Evolutionary conservation across 139 green algal species (phyloP), one percentile per base, ranked within the genome.

Genomic region (Coelastrella sp.): DNA sequence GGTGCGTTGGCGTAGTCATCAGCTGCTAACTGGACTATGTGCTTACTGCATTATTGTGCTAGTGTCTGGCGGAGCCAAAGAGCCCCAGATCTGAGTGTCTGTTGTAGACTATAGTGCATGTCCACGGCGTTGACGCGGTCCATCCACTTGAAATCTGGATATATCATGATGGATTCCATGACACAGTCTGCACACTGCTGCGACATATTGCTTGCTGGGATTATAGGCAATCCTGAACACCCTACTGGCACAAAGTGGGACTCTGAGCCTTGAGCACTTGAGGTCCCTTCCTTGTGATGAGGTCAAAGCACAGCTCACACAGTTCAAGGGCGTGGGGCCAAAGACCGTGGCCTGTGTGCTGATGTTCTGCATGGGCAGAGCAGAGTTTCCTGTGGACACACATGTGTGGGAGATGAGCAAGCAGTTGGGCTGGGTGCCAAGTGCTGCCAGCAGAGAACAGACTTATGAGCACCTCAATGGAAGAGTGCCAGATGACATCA

Each of bases 381-480:
- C 88, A 4, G 96, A 97, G 83, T 97, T 97, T 35, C 95, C 96
- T 0, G 95, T 97, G 22, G 96, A 97, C 90, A 97, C 96, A 22
- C 96, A 98, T 88, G 95, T 98, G 66, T 93, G 92, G 91, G 88
- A 92, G 27, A 96, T 96, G 82, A 88, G 84, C 68, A 88, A 88
- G 84, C 68, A 80, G 85, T 60, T 90, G 85, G 89, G 93, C 15
- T 98, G 96, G 96, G 92, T 96, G 15, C 94, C 95, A 14, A 25
- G 27, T 14, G 92, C 82, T 9, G 94, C 94, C 1, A 94, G 78
- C 10, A 87, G 96, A n/a, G 95, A 97, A 68, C 60, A 95, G 60
- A 92, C 94, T 35, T 98, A 97, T 84, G 87, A 94, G n/a, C 95
- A 97, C 83, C 85, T 98, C 1, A 98, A 98, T 85, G 59, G 63